Percentiles rank a stretch among this genome's conserved stretches.
These are phyloP conservation scores for Magnaporthiopsis rhizophila DNA, from an alignment of 2,329 filamentous ascomycete genomes.

Conservation along the genomic window DNA sequence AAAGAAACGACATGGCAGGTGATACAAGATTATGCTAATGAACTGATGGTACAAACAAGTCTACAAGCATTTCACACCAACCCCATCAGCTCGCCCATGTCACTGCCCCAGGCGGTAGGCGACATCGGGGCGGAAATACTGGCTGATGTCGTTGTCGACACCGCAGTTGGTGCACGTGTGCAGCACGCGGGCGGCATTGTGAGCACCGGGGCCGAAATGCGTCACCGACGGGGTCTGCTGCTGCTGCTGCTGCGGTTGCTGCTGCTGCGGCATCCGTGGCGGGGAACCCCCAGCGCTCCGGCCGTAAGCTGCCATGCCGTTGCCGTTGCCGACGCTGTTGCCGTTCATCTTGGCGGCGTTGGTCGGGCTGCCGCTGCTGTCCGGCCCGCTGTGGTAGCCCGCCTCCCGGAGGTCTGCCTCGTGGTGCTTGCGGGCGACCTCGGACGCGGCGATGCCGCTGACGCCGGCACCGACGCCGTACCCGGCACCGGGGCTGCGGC, in stretches of 20 bases:
- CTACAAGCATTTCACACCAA: neutral
- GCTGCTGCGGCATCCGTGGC: neutral
- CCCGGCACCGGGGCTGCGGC: constrained; percentile 12
- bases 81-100: neutral
- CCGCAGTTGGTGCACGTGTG: constrained; percentile 5
- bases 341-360: neutral
- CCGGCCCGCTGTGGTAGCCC: neutral
- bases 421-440: constrained; percentile 5
- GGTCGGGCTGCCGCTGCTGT: neutral
- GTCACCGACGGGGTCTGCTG: neutral
- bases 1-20: too few relatives aligned
- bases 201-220: neutral
- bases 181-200: neutral
- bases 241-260: neutral
- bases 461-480: constrained; percentile 11
- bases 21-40: too few relatives aligned
- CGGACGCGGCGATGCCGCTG: constrained; percentile 1
- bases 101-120: constrained; percentile 4
- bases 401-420: constrained; percentile 2
- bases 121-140: constrained; percentile 4
- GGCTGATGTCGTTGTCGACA: constrained; percentile 7
- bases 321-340: neutral
- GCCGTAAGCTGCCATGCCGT: neutral
- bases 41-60: neutral
- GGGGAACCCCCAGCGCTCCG: neutral